Percentiles rank a stretch among this genome's conserved stretches.
These are phyloP conservation scores for Penicillium malachiteum DNA, from an alignment of 495 filamentous ascomycete species.

Conservation along the genomic window DNA sequence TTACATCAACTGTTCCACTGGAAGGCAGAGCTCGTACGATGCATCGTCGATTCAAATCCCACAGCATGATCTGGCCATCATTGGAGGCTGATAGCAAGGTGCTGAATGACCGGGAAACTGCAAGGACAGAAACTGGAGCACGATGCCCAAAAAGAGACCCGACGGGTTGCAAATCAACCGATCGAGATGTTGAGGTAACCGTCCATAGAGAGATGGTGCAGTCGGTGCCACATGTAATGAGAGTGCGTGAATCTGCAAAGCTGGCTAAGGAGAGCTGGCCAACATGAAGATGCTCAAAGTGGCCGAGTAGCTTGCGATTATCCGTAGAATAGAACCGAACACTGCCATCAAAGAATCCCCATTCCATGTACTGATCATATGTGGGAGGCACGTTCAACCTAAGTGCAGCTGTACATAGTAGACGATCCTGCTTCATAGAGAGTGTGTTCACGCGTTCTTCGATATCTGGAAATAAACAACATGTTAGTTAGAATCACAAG, in stretches of 20 bases:
- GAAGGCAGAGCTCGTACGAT: slow-evolving; percentile 75
- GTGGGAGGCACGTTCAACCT: slow-evolving; percentile 81
- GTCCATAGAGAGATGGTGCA: slow-evolving; percentile 86
- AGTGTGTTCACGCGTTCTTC: slow-evolving; percentile 77
- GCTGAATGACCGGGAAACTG: slow-evolving; percentile 83
- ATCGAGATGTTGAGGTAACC: slow-evolving; percentile 59
- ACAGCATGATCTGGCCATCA: slow-evolving; percentile 82
- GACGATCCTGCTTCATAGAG: slow-evolving; percentile 79
- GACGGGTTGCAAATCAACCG: slow-evolving; percentile 77
- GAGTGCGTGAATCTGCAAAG: slow-evolving; percentile 84
- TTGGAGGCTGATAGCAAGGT: slow-evolving; percentile 75
- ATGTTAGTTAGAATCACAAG: slow-evolving; percentile 12
- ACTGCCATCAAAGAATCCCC: slow-evolving; percentile 92
- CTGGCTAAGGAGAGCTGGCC: slow-evolving; percentile 77
- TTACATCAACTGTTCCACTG: slow-evolving; percentile 52
- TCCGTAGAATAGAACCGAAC: slow-evolving; percentile 85
- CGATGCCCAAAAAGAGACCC: slow-evolving; percentile 88
- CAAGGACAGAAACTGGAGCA: slow-evolving; percentile 73
- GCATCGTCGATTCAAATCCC: slow-evolving; percentile 87
- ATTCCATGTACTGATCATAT: slow-evolving; percentile 91
- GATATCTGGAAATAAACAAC: slow-evolving; percentile 50
- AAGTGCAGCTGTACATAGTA: slow-evolving; percentile 81
- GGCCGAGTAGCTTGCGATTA: slow-evolving; percentile 69
- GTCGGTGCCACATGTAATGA: slow-evolving; percentile 88
- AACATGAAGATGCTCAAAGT: slow-evolving; percentile 91